These are phyloP conservation scores for Hansenula sp. DNA, from an alignment of 1,139 yeast species.

Conservation along the genomic window DNA sequence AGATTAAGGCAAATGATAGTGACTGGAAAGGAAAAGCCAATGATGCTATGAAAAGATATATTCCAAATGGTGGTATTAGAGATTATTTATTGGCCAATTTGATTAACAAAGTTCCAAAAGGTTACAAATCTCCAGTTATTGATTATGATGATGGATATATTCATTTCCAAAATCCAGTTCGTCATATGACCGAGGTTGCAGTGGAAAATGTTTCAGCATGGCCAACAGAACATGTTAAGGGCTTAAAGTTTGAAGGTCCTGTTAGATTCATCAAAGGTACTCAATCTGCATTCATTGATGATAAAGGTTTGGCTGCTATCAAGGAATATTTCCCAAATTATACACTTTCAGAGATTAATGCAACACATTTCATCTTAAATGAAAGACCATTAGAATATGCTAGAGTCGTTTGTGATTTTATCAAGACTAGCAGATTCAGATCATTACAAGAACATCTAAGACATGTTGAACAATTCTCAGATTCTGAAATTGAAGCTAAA, in stretches of 20 bases:
- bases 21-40: conserved; percentile 29
- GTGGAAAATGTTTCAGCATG: conserved; percentile 36
- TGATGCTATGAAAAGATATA: conserved; percentile 17
- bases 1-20: conserved; percentile 20
- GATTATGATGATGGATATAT: conserved; percentile 20
- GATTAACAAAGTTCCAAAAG: conserved; percentile 16
- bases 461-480: conserved; percentile 1
- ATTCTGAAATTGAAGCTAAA: neutral
- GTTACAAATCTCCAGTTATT: conserved; percentile 14
- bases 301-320: conserved; percentile 29
- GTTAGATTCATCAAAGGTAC: conserved; percentile 38
- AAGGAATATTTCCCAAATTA: conserved; percentile 33
- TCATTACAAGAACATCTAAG: conserved; percentile 13
- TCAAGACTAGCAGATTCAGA: conserved; percentile 20
- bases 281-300: conserved; percentile 35
- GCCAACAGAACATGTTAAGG: conserved; percentile 32
- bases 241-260: conserved; percentile 31
- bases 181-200: conserved; percentile 23
- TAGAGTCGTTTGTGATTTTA: conserved; percentile 21
- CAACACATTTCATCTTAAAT: conserved; percentile 43
- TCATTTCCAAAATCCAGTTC: conserved; percentile 31
- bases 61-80: conserved; percentile 28
- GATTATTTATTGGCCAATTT: conserved; percentile 23
- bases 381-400: conserved; percentile 37
- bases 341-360: conserved; percentile 29